Evolutionary conservation across 75 land plant genomes (phyloP), one percentile per base, ranked within the genome.

Genomic region (Selaginella moellendorffii): DNA sequence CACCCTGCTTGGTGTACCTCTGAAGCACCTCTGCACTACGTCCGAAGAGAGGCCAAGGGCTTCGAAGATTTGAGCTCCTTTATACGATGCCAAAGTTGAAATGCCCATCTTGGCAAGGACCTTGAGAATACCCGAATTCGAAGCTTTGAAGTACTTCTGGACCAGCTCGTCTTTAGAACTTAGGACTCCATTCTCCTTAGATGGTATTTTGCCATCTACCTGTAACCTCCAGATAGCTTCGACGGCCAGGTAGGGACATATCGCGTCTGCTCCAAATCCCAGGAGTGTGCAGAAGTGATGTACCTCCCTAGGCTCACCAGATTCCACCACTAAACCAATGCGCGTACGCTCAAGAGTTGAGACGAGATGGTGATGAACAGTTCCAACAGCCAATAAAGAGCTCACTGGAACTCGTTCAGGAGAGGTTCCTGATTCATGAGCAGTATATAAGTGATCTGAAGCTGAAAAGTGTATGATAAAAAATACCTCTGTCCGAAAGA

Each of bases 71-170:
- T 93, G 99, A 30, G 99, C 99, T 67, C 99, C 99, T 54, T 93
- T 93, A 70, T 89, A 93, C 12, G 99, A 93, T 1, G 99, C 99
- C 74, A 93, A 74, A 27, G 99, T 93, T 28, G 96, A 89, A 31
- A 93, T 93, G 27, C 99, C 99, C 99, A 93, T 93, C 65, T 93
- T 93, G 1, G 96, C 99, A 61, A 93, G 79, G 61, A 93, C 99
- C 67, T 93, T 93, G 78, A 93, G 80, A 83, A 93, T 93, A 29
- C 99, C 99, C 63, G 93, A 89, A 59, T 83, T 86, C 71, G 79
- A 77, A 51, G 96, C 99, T 54, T 84, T 77, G 65, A 89, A 83
- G 53, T 86, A 93, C 68, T 80, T 89, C 65, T 76, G 66, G 25
- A 89, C 85, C 30, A 93, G 77, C n/a, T 93, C 91, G 14, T 78